Base-by-base conservation (phyloP, 176 grass and related monocot genomes). In the Aegilops umbellulata region DNA sequence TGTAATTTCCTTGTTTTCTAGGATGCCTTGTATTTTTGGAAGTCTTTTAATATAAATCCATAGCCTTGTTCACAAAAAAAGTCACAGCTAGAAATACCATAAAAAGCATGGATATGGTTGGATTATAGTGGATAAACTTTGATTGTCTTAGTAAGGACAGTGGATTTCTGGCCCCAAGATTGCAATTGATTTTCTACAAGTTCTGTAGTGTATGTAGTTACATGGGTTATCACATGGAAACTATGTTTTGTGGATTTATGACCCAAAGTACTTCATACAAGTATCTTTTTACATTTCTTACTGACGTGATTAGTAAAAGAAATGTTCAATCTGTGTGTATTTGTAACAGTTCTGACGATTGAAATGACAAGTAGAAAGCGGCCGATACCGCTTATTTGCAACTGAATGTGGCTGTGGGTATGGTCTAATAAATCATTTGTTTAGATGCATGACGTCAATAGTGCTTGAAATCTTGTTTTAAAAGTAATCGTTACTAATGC, bases 401-500 rank as follows among this genome's bases (percentile, higher is more conserved):
- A 63, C 77, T 16, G n/a, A 25, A 42, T 38, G 22, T 79, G 57
- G 77, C 15, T 63, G 35, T 79, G 13, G 23, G 32, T 79, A 15
- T 78, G 55, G 11, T 78, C 34, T 49, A 77, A 77, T 53, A 26
- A 73, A 75, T 51, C 42, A 27, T 60, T 79, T 8, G 12, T 34
- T 62, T 79, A 79, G 22, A 39, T 35, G 11, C 55, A 25, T 26
- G 32, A 10, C 6, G 14, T 41, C n/a, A 62, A 24, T 63, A 62
- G 8, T 41, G 8, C 26, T 79, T 24, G 61, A 39, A 39, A 80
- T 44, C 78, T 41, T 46, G 61, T 65, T 44, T 64, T 15, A 80
- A 64, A 80, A 80, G 5, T 41, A 42, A 61, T 78, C 1, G 5
- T 80, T 64, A 63, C 23, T 80, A 64, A 64, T 80, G 77, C 58